A percentile compares a stretch with the other conserved stretches of the same genome.
These are phyloP conservation scores for Leccinum solheimii DNA, from an alignment of 1,284 basidiomycete genomes.

Conservation along the genomic window DNA sequence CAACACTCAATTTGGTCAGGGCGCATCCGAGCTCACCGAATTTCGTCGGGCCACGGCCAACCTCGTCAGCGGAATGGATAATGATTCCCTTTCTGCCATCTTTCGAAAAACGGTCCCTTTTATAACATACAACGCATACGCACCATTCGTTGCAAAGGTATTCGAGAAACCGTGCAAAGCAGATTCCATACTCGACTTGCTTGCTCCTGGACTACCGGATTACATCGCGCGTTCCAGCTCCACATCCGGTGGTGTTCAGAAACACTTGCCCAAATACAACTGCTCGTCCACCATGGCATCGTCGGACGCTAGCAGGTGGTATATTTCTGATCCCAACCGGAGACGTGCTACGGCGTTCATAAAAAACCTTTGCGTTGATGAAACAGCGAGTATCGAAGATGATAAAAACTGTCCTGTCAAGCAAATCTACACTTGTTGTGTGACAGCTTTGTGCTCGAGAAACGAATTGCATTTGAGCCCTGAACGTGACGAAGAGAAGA, in stretches of 20 bases:
- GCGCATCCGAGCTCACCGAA: background rate
- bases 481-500: conserved; percentile 10
- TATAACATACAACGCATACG: background rate
- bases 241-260: background rate
- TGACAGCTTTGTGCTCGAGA: background rate
- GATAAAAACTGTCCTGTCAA: background rate
- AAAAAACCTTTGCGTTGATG: too few species aligned
- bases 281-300: background rate
- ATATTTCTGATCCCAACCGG: background rate
- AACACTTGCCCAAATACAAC: background rate
- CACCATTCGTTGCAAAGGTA: background rate
- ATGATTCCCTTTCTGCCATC: background rate
- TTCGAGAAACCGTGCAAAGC: background rate
- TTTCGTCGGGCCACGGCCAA: background rate
- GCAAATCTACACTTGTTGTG: background rate
- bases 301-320: background rate
- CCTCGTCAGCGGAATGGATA: background rate
- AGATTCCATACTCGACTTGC: background rate
- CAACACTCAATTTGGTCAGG: background rate
- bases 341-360: background rate
- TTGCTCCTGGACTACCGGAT: background rate
- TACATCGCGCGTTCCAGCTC: background rate
- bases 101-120: background rate
- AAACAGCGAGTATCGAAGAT: background rate
- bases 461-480: background rate